Percentiles rank a stretch among this genome's conserved stretches.
Conservation (phyloP, 495 filamentous ascomycete genomes). For the Aspergillus affinis region DNA sequence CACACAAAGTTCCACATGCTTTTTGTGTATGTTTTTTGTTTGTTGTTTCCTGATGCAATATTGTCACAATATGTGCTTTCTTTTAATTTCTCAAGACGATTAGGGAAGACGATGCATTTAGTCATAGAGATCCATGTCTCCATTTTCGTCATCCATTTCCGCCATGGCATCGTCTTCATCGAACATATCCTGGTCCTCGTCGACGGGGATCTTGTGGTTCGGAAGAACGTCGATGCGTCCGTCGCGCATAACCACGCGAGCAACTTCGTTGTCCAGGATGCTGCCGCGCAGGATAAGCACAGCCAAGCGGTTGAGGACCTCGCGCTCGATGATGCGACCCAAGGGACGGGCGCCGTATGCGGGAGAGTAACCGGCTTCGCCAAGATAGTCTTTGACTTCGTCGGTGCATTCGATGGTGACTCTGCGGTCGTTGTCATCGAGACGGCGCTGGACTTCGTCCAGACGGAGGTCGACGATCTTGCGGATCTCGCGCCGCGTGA, state of each 20-base stretch:
- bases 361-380: conserved; percentile 84
- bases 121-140: conserved; percentile 78
- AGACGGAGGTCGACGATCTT: conserved; percentile 94
- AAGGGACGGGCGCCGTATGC: conserved; percentile 91
- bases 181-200: conserved; percentile 67
- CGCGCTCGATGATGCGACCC: conserved; percentile 86
- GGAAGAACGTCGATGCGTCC: conserved; percentile 75
- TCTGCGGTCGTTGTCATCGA: conserved; percentile 75
- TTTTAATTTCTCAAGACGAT: background rate
- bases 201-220: conserved; percentile 74
- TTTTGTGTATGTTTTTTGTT: background rate
- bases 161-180: conserved; percentile 70
- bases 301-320: conserved; percentile 89
- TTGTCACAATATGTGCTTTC: background rate
- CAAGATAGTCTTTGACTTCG: conserved; percentile 87
- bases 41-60: background rate
- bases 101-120: background rate
- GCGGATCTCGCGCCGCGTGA: conserved; percentile 83
- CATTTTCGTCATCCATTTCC: conserved; percentile 58
- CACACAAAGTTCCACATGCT: too few relatives aligned
- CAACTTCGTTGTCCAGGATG: conserved; percentile 81
- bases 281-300: conserved; percentile 83
- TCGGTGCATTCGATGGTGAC: conserved; percentile 73
- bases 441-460: conserved; percentile 83
- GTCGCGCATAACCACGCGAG: conserved; percentile 72